Percentiles rank a stretch among this genome's conserved stretches.
Conservation (phyloP, 345 rosid genomes). For the Melaleuca alternifolia region DNA sequence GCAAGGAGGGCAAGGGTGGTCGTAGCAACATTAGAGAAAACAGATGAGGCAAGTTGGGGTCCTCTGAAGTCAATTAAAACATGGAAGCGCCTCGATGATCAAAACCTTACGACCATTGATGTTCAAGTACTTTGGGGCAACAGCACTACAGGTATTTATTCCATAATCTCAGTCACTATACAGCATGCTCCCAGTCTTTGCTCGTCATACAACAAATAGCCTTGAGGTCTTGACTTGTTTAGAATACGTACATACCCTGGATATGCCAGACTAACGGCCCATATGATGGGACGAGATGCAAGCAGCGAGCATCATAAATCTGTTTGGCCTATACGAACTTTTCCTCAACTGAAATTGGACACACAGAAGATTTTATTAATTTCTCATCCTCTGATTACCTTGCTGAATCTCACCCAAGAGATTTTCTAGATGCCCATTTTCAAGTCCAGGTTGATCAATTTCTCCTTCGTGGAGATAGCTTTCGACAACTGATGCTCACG, state of each 20-base stretch:
- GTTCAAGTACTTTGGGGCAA: conserved; percentile 71
- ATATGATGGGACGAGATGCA: no score
- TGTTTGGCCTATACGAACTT: no score
- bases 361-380: neutral
- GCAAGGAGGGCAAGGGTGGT: conserved; percentile 73
- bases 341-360: no score
- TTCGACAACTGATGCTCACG: neutral
- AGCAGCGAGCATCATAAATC: no score
- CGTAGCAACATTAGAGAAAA: conserved; percentile 55
- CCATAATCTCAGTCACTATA: neutral
- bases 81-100: conserved; percentile 91
- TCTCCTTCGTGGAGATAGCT: neutral
- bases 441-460: neutral
- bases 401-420: neutral
- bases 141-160: conserved; percentile 26
- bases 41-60: conserved; percentile 53
- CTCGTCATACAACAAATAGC: no score
- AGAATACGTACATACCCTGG: neutral
- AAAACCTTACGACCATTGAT: conserved; percentile 42
- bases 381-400: neutral
- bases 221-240: no score
- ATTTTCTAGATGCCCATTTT: neutral
- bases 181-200: neutral
- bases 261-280: neutral
- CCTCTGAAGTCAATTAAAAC: conserved; percentile 63